Evolutionary conservation across 2,329 filamentous ascomycete genomes (phyloP), one percentile per base, ranked within the genome.

Genomic region (Colletotrichum sp.): DNA sequence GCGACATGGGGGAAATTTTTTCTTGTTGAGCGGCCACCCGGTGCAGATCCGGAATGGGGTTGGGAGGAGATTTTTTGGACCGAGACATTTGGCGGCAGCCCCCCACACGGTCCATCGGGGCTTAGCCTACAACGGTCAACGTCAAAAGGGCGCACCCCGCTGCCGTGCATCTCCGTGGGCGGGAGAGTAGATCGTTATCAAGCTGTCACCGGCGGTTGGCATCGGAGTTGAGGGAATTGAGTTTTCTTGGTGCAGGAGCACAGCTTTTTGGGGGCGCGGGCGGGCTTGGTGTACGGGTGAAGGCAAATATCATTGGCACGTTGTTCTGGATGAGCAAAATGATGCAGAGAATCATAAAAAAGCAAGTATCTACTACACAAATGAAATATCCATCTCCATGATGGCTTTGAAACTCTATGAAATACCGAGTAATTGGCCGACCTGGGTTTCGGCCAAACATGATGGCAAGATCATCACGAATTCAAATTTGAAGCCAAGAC

Each of bases 21-120:
- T 75, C 72, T 75, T 75, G 72, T 75, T 75, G 72, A 75, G 64
- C 64, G 44, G 66, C 65, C 65, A 65, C 57, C 44, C 55, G 63
- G 57, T 63, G 72, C 63, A 61, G 72, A 75, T 75, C 72, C 30
- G 72, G 61, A 63, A 64, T 61, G 72, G 68, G 68, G 61, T 75
- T 75, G 72, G 63, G 61, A 67, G 63, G 67, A 22, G 44, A 48
- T 48, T 65, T 67, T 44, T 59, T 44, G 19, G 28, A 65, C 60
- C 72, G 22, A 75, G 72, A 72, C 68, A 75, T 71, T 61, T 34
- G 71, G 52, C 68, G 22, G n/a, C 57, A 32, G 28, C 59, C 59
- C 61, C 69, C 64, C 69, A 72, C 61, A 66, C 32, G 25, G 52
- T 61, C 30, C 63, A 68, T 75, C 72, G 25, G 65, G 63, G 69